Evolutionary conservation across 768 basidiomycete genomes (phyloP), one percentile per base, ranked within the genome.

Genomic region (Mycena polygramma): DNA sequence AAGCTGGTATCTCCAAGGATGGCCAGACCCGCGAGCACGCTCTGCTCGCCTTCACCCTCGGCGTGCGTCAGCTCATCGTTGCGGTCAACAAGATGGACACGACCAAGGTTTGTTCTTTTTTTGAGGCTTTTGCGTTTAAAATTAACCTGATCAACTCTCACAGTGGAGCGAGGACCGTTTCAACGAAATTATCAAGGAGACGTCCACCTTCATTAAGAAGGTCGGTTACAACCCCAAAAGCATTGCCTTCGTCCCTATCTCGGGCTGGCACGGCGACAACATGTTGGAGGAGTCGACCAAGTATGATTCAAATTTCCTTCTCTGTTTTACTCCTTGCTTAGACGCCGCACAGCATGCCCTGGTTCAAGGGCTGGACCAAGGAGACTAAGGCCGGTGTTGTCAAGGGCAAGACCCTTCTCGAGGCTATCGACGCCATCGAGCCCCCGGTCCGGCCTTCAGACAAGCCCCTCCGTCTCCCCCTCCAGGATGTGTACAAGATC

Each of bases 1-100:
- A 99, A 85, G 97, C 97, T 82, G 98, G 98, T 94, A 99, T 99
- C 91, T 99, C 97, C 86, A 99, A 99, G 91, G 98, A 99, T 81
- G 98, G 98, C 77, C 98, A 99, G 89, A 99, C 98, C 79, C 95
- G 98, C 88, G 98, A 99, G 91, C 98, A 99, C 89, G 98, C 98
- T 76, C 94, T 99, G 77, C 91, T 99, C 82, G 97, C 97, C 81
- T 99, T 98, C 91, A 99, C 98, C 79, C 96, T 99, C 79, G 98
- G 98, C 92, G 98, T 99, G 83, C 91, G 96, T 85, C 98, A 99
- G 88, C 95, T 99, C 85, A 98, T 99, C 82, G 97, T 99, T 73
- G 96, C 97, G 77, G 93, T 99, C 87, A 99, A 99, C 94, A 99
- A 99, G 91, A 99, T 99, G 98, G 98, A 99, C 89, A 98, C 97